These are phyloP conservation scores for Cryptomeria japonica DNA, from an alignment of 75 land plant genomes.

Conservation along the genomic window DNA sequence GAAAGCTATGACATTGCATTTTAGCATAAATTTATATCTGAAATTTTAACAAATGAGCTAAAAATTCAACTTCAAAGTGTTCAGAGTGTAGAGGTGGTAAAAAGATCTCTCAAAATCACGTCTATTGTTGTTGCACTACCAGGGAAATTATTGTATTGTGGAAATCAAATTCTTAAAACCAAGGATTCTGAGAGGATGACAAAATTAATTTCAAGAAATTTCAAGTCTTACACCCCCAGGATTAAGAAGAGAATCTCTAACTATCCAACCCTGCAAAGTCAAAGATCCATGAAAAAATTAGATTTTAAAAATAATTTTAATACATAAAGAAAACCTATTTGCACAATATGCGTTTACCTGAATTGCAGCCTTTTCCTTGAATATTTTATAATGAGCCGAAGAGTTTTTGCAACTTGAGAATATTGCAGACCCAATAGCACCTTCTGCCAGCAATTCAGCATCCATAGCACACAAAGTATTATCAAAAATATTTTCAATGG, in stretches of 20 bases:
- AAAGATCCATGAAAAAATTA: not conserved
- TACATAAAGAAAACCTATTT: not conserved
- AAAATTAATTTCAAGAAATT: slow-evolving; percentile 3
- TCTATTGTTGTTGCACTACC: not conserved
- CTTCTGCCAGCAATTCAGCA: not conserved
- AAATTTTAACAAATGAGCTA: not conserved
- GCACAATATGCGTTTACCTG: slow-evolving; percentile 17
- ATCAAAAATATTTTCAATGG: not conserved
- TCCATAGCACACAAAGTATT: not conserved
- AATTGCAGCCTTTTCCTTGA: slow-evolving; percentile 22
- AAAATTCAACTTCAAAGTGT: not conserved
- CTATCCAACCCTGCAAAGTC: slow-evolving; percentile 42
- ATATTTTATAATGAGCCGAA: slow-evolving; percentile 23
- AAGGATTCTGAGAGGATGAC: not conserved
- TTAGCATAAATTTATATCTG: not conserved
- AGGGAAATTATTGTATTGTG: not conserved
- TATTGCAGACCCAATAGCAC: slow-evolving; percentile 12
- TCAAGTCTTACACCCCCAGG: slow-evolving; percentile 37
- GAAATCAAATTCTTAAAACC: not conserved
- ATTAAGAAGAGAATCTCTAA: slow-evolving; percentile 33
- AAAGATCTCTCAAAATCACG: not conserved
- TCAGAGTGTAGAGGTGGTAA: not conserved
- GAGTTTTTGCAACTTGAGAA: slow-evolving; percentile 27
- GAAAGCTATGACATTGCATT: not conserved
- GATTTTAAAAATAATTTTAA: not conserved